phyloP scores from a whole-genome alignment of 306 rosid species.

The Cyamopsis tetragonoloba region DNA sequence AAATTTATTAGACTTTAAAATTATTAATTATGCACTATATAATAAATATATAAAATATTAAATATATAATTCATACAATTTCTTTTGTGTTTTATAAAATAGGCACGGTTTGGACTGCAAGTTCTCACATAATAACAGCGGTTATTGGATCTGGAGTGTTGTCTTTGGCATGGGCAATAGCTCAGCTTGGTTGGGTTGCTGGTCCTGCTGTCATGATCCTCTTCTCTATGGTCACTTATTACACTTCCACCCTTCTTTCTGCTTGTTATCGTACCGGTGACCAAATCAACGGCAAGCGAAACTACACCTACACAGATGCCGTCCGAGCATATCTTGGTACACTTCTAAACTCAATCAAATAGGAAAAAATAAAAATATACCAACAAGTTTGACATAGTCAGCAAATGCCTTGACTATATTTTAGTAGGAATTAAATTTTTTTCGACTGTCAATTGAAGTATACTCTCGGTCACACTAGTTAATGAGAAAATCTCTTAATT shows the following conservation, averaged over 20 bases:
- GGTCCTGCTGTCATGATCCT: slow-evolving; percentile 41
- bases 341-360: neutral
- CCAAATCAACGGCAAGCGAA: slow-evolving; percentile 37
- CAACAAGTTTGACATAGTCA: too few relatives aligned
- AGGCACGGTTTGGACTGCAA: slow-evolving; percentile 40
- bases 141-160: slow-evolving; percentile 49
- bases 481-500: too few relatives aligned
- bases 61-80: too few relatives aligned
- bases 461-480: too few relatives aligned
- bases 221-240: slow-evolving; percentile 39
- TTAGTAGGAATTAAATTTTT: too few relatives aligned
- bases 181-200: slow-evolving; percentile 53
- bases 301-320: slow-evolving; percentile 40
- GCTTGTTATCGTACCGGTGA: slow-evolving; percentile 41
- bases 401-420: too few relatives aligned
- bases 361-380: too few relatives aligned
- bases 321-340: slow-evolving; percentile 37
- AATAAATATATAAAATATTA: too few relatives aligned
- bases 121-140: slow-evolving; percentile 45
- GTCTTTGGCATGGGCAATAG: slow-evolving; percentile 48
- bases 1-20: too few relatives aligned
- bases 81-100: neutral
- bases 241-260: slow-evolving; percentile 31
- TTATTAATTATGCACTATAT: too few relatives aligned
- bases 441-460: too few relatives aligned